Evolutionary conservation across 108 stramenopile genomes (phyloP), one percentile per base, ranked within the genome.

Genomic region (Skeletonema tropicum): DNA sequence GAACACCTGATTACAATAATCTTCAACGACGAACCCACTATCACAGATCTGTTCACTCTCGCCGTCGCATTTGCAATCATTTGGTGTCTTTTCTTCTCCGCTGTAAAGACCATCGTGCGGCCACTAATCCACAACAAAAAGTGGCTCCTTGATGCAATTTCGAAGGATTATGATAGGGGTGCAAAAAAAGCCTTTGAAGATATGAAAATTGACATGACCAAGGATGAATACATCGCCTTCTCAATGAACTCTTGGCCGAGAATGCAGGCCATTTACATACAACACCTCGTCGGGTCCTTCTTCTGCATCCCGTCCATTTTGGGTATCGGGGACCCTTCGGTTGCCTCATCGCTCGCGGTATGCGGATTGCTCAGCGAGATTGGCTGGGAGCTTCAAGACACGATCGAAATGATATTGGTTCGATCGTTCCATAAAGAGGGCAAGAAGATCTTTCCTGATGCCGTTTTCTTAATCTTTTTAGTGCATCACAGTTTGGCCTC

Each of bases 381-480:
- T 57, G 77, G 77, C 17, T 79, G 72, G 72, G 77, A 79, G 57
- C 25, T 79, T 19, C 46, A 67, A 57, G 77, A 79, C 39, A 45
- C 49, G 49, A 31, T 61, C 5, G 58, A 52, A 29, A 74, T 73
- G 14, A 13, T 79, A 5, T 66, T 29, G 17, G 25, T 71, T 32
- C 64, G 77, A 15, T 35, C 38, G 23, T 71, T 62, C 69, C 31
- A 32, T 31, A 29, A 62, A 35, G 39, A 74, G 12, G 80, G 75
- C 26, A 68, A 76, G 30, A 21, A 57, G 35, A 4, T 55, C 0
- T 45, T 36, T 36, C 73, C 77, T 1, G 52, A 41, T 32, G 19
- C 57, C 1, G 12, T 79, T 19, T 14, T 67, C 8, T 0, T 74
- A 7, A n/a, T 79, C 32, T 62, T 68, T 38, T 26, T 31, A 0